These are phyloP conservation scores for Colletotrichum filicis DNA, from an alignment of 2,329 filamentous ascomycete species.

Conservation along the genomic window DNA sequence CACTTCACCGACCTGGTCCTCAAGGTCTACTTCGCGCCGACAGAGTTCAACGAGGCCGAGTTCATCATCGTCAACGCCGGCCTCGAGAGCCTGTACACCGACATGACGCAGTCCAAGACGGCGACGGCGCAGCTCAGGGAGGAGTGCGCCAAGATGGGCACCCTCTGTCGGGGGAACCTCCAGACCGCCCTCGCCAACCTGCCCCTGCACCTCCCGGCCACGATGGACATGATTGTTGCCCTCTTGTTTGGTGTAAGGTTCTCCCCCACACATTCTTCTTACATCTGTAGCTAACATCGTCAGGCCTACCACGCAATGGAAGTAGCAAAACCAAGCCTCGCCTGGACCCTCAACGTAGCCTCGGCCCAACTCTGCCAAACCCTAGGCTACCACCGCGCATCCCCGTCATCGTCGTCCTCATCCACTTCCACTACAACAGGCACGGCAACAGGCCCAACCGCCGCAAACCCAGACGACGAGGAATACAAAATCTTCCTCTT, in stretches of 20 bases:
- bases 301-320: slow-evolving; percentile 46
- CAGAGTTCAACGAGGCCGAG: slow-evolving; percentile 43
- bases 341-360: slow-evolving; percentile 45
- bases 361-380: slow-evolving; percentile 46
- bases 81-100: slow-evolving; percentile 44
- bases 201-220: slow-evolving; percentile 46
- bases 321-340: slow-evolving; percentile 45
- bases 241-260: slow-evolving; percentile 13
- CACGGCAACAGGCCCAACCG: too few species aligned
- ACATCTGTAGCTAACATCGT: not conserved
- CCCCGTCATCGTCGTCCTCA: not conserved
- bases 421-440: too few species aligned
- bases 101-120: slow-evolving; percentile 32
- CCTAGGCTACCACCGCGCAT: slow-evolving; percentile 43
- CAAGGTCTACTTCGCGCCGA: slow-evolving; percentile 45
- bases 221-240: slow-evolving; percentile 39
- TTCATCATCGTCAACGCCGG: slow-evolving; percentile 48
- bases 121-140: slow-evolving; percentile 35
- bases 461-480: slow-evolving; percentile 37
- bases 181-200: slow-evolving; percentile 45
- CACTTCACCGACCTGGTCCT: slow-evolving; percentile 46
- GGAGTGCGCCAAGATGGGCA: slow-evolving; percentile 39
- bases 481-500: slow-evolving; percentile 57
- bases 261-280: too few species aligned
- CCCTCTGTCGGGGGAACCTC: slow-evolving; percentile 42